Conservation (phyloP, 1,284 basidiomycete genomes). For the Pseudozyma sp. region DNA sequence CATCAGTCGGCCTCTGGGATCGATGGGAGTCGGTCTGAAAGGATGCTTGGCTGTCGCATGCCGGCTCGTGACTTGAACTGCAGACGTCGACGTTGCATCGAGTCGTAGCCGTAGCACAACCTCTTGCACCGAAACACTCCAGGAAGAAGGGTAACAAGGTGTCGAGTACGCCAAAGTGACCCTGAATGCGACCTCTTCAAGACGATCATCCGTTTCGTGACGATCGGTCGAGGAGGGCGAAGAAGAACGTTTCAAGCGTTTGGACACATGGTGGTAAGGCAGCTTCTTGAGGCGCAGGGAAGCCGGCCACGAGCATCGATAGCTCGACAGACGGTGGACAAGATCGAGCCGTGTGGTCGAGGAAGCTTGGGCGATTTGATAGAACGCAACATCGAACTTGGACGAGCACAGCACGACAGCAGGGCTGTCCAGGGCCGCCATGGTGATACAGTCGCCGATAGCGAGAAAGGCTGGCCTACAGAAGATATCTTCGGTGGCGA, state of each 20-base stretch:
- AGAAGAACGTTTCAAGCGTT: conserved; percentile 9
- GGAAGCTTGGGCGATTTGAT: conserved; percentile 9
- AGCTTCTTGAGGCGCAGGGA: conserved; percentile 46
- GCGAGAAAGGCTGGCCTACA: conserved; percentile 1
- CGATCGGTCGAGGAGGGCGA: neutral
- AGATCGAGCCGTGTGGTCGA: neutral
- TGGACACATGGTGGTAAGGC: conserved; percentile 43
- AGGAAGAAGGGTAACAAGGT: conserved; percentile 59
- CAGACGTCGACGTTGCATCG: neutral
- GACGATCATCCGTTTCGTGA: neutral
- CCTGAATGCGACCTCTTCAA: conserved; percentile 35
- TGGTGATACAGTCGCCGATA: conserved; percentile 10
- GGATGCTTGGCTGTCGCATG: conserved; percentile 34
- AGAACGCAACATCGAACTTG: conserved; percentile 57
- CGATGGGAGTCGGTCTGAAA: conserved; percentile 29
- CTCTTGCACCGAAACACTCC: conserved; percentile 65
- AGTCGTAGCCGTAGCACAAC: conserved; percentile 43
- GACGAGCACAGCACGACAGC: conserved; percentile 63
- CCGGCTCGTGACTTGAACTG: conserved; percentile 40
- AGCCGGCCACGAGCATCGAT: conserved; percentile 47
- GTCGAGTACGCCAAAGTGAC: conserved; percentile 63
- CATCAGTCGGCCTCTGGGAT: conserved; percentile 31
- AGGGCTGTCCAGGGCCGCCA: conserved; percentile 53
- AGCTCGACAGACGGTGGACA: conserved; percentile 38
- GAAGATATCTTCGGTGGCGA: conserved; percentile 20